Conservation (phyloP, 306 rosid genomes). For the Cicer arietinum region DNA sequence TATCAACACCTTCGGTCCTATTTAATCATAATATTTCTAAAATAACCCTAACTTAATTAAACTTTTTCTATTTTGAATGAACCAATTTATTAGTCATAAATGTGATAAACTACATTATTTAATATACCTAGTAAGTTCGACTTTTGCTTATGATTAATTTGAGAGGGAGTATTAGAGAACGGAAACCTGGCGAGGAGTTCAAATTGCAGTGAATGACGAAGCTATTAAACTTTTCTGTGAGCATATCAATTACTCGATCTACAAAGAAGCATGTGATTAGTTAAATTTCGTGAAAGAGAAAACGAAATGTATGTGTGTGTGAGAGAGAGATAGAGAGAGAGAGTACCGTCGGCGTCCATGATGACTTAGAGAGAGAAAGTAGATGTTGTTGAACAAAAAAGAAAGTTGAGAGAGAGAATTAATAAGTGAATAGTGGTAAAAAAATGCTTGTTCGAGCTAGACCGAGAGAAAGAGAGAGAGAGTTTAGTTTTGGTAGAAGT, state of each 20-base stretch:
- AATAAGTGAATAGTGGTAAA: too few relatives aligned
- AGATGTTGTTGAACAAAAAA: conserved; percentile 11
- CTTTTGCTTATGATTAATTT: too few relatives aligned
- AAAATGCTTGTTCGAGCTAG: not conserved
- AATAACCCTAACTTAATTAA: too few relatives aligned
- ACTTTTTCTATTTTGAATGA: too few relatives aligned
- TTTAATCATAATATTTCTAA: too few relatives aligned
- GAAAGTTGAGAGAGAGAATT: conserved; percentile 1
- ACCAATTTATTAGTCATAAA: too few relatives aligned
- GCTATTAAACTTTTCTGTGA: conserved; percentile 36
- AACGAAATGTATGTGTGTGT: not conserved
- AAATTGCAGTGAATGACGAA: conserved; percentile 44
- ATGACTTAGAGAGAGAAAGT: conserved; percentile 16
- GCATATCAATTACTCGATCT: conserved; percentile 56
- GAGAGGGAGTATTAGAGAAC: not conserved
- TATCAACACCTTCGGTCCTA: too few relatives aligned
- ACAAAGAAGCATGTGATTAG: conserved; percentile 13
- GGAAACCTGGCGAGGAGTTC: conserved; percentile 51
- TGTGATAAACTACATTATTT: too few relatives aligned
- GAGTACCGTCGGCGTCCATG: conserved; percentile 61
- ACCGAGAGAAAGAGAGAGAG: not conserved
- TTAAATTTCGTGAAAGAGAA: conserved; percentile 12
- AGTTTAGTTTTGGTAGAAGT: not conserved
- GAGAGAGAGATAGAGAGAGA: conserved; percentile 30
- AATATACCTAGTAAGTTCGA: too few relatives aligned